Evolutionary conservation across 1,284 basidiomycete species (phyloP).

Genomic region (Cutaneotrichosporon cavernicola): DNA sequence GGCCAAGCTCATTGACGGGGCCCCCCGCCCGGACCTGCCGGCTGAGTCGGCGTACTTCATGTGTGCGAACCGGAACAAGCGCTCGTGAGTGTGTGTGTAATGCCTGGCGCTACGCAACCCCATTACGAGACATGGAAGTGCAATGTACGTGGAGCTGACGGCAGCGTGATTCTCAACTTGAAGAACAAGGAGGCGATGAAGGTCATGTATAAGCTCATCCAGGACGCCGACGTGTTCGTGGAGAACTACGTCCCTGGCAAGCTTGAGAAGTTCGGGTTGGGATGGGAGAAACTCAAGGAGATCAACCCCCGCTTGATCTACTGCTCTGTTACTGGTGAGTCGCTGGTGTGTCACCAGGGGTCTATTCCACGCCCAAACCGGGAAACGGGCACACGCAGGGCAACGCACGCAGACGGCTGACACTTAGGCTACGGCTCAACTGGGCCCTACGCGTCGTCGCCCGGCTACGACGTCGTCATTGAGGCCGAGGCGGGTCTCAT

Average conservation of each 20-base stretch:
- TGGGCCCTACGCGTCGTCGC: conserved; percentile 76
- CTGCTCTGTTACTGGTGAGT: conserved; percentile 78
- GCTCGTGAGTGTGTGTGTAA: conserved; percentile 56
- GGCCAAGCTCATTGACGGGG: conserved; percentile 59
- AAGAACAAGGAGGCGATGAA: conserved; percentile 75
- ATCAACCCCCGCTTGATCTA: conserved; percentile 84
- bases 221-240: conserved; percentile 77
- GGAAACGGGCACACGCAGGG: too few relatives aligned
- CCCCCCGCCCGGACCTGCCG: conserved; percentile 65
- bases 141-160: conserved; percentile 2
- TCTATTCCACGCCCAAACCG: not conserved
- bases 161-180: conserved; percentile 75
- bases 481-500: conserved; percentile 90
- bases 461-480: conserved; percentile 88
- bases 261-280: conserved; percentile 76
- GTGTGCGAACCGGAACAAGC: conserved; percentile 82
- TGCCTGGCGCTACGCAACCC: not conserved
- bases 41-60: conserved; percentile 93
- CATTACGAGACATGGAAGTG: not conserved
- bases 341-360: not conserved
- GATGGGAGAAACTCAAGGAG: conserved; percentile 75
- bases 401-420: not conserved
- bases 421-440: conserved; percentile 84
- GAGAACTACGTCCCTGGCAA: conserved; percentile 77
- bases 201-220: conserved; percentile 71